Base-by-base conservation (phyloP, 2,329 filamentous ascomycete species). In the Colletotrichum camelliae region DNA sequence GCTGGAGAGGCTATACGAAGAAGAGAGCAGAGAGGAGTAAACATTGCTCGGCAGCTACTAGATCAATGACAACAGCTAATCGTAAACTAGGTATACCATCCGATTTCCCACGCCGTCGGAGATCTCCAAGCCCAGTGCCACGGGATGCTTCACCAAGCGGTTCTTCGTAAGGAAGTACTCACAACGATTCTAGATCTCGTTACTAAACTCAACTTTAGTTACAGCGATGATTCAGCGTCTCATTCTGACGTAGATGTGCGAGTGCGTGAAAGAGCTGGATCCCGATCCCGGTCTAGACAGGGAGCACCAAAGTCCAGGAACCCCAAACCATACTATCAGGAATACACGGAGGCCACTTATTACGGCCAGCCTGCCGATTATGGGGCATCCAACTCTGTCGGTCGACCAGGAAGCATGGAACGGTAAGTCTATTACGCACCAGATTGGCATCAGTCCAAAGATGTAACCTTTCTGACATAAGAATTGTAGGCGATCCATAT, bases 1-100 rank as follows among this genome's bases (percentile, higher is more conserved):
- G 55, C 29, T 74, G 72, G 72, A 74, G 67, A 64, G 72, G 72
- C 0, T 74, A 74, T 24, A 64, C 58, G 3, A 15, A 52, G 7
- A 65, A 29, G 24, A 29, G 57, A 29, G 60, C 15, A 21, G 18
- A 27, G 7, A 72, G 21, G 21, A 21, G 52, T 43, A 16, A 21
- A 27, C 13, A 10, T 7, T 7, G 7, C 18, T 29, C 1, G 16
- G 21, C 1, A 2, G 2, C 21, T 21, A 29, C 4, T 0, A 21
- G 18, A 1, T 48, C 1, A 3, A 65, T 13, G 9, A 15, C 15
- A 37, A 24, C 16, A 43, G 37, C 24, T 33, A 15, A 61, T 57
- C 24, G 18, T 3, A 48, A n/a, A 4, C 12, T 48, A 48, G 43
- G 43, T 21, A 48, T 48, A 5, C 43, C 43, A 12, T 48, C 18